phyloP scores from a whole-genome alignment of 495 filamentous ascomycete species.

The Talaromyces nanjingensis region DNA sequence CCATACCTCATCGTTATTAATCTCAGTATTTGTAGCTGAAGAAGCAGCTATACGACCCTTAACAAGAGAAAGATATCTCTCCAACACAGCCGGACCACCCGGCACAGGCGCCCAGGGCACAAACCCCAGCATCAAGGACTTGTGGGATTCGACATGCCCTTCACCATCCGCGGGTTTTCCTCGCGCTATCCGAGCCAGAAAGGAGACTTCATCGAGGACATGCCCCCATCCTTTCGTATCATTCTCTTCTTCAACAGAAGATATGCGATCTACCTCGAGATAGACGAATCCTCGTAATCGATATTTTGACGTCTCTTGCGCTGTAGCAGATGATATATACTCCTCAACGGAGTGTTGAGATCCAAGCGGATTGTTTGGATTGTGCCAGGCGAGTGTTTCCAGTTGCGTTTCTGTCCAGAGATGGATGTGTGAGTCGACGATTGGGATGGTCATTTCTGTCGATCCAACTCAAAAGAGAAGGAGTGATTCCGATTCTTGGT shows the following conservation, averaged over 20 bases:
- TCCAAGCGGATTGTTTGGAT: conserved; percentile 46
- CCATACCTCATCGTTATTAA: conserved; percentile 27
- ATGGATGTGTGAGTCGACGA: conserved; percentile 86
- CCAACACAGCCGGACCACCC: conserved; percentile 42
- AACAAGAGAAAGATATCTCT: conserved; percentile 44
- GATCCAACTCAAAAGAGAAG: not conserved
- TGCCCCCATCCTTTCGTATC: conserved; percentile 37
- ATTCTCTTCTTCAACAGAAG: conserved; percentile 41
- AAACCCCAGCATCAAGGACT: conserved; percentile 52
- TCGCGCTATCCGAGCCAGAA: conserved; percentile 55
- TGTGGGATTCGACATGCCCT: conserved; percentile 47
- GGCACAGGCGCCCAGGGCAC: conserved; percentile 79
- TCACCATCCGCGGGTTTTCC: conserved; percentile 51
- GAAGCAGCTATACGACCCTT: conserved; percentile 16
- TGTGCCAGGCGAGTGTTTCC: conserved; percentile 57
- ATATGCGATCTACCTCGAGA: conserved; percentile 71
- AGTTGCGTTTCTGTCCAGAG: conserved; percentile 65
- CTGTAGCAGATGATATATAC: conserved; percentile 27
- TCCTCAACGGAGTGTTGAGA: conserved; percentile 56
- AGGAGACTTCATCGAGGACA: conserved; percentile 65
- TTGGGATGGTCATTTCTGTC: conserved; percentile 25
- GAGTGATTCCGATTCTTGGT: not conserved
- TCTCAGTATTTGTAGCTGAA: not conserved
- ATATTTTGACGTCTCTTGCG: not conserved
- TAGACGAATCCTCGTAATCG: conserved; percentile 64